These are phyloP conservation scores for Apiospora phragmitis DNA, from an alignment of 2,329 filamentous ascomycete genomes.

Conservation along the genomic window DNA sequence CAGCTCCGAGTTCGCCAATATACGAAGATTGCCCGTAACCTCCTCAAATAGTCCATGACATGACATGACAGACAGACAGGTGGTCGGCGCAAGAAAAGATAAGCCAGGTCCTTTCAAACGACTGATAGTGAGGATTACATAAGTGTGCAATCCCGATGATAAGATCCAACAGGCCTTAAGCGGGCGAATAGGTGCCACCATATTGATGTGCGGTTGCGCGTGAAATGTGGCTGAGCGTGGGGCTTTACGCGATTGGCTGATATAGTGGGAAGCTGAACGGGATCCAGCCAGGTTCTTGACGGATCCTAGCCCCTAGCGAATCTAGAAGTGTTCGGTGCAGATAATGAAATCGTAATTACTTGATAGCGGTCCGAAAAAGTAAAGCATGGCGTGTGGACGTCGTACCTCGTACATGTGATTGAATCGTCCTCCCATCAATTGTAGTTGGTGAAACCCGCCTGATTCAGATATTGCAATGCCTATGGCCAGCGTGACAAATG, in stretches of 20 bases:
- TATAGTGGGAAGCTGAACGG: neutral
- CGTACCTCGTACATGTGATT: neutral
- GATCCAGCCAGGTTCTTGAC: neutral
- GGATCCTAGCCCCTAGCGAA: neutral
- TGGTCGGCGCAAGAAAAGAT: neutral
- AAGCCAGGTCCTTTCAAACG: neutral
- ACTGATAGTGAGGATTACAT: neutral
- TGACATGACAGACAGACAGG: neutral
- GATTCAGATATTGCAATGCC: neutral
- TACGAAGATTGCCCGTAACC: neutral
- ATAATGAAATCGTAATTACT: neutral
- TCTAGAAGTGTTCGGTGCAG: neutral
- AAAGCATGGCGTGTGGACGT: neutral
- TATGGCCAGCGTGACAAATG: neutral
- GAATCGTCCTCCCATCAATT: neutral
- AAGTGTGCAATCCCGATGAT: neutral
- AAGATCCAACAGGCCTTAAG: neutral
- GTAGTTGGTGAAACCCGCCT: neutral
- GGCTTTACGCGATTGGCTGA: neutral
- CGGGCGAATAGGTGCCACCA: neutral
- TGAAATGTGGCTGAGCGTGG: slow-evolving; percentile 7
- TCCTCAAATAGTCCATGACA: neutral
- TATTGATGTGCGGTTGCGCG: neutral
- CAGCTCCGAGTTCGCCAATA: neutral
- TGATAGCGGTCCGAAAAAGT: neutral